phyloP scores from a whole-genome alignment of 2,329 filamentous ascomycete species.

The Plenodomus biglobosus region DNA sequence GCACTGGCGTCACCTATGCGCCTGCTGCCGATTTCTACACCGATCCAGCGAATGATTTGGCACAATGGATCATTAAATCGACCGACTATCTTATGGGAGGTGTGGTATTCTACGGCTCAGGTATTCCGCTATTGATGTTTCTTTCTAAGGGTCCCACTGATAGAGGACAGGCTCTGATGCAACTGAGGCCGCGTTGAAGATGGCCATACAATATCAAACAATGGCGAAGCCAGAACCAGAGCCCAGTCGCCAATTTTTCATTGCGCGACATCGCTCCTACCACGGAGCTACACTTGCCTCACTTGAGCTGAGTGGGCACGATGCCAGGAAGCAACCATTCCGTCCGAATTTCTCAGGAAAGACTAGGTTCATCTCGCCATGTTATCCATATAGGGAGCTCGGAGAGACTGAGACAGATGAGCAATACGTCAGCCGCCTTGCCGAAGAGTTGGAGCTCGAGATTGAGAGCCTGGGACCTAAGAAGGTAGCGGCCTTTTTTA shows the following conservation, averaged over 20 bases:
- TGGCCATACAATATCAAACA: constrained; percentile 66
- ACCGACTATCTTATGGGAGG: constrained; percentile 57
- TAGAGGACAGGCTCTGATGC: constrained; percentile 57
- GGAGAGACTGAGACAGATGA: constrained; percentile 55
- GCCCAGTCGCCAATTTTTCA: constrained; percentile 60
- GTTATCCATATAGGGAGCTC: constrained; percentile 65
- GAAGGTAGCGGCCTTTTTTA: constrained; percentile 70
- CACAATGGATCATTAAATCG: constrained; percentile 52
- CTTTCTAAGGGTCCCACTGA: background rate
- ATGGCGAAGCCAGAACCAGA: constrained; percentile 56
- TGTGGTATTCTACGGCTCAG: constrained; percentile 61
- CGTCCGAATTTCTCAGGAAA: constrained; percentile 60
- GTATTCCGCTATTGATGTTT: constrained; percentile 38
- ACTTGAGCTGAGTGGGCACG: constrained; percentile 65
- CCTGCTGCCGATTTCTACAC: constrained; percentile 62
- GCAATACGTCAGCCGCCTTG: constrained; percentile 63
- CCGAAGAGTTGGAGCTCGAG: constrained; percentile 66
- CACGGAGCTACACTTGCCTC: constrained; percentile 72
- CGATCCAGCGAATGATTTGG: constrained; percentile 56
- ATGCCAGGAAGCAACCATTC: constrained; percentile 62
- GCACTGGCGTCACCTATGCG: constrained; percentile 58
- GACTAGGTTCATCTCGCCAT: constrained; percentile 65
- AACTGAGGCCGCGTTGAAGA: constrained; percentile 68
- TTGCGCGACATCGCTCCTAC: constrained; percentile 66
- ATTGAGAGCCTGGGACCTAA: constrained; percentile 64